Conservation (phyloP, 2,329 filamentous ascomycete genomes). For the Colletotrichum plurivorum region DNA sequence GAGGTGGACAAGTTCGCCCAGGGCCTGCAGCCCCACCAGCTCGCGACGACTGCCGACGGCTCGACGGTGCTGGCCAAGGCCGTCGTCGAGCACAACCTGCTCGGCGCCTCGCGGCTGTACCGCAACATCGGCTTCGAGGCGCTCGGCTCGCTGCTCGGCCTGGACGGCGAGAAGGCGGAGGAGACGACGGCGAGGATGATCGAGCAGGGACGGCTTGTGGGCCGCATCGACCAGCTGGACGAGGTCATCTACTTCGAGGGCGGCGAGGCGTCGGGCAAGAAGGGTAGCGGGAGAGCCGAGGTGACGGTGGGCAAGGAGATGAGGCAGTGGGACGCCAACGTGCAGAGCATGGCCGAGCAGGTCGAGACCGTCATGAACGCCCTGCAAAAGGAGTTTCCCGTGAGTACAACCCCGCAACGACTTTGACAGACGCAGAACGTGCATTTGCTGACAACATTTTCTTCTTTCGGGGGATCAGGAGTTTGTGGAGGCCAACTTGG, state of each 20-base stretch:
- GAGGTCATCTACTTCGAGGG: conserved; percentile 88
- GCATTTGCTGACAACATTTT: conserved; percentile 4
- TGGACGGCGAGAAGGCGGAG: conserved; percentile 87
- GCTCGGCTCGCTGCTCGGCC: conserved; percentile 82
- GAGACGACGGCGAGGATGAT: conserved; percentile 95
- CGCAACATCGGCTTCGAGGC: conserved; percentile 83
- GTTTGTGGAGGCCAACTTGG: conserved; percentile 69
- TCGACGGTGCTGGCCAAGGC: conserved; percentile 94
- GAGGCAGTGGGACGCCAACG: conserved; percentile 89
- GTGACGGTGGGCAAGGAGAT: conserved; percentile 78
- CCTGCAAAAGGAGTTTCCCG: conserved; percentile 85
- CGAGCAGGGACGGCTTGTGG: conserved; percentile 89
- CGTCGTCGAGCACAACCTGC: conserved; percentile 95
- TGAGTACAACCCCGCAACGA: conserved; percentile 51
- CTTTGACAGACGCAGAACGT: no score
- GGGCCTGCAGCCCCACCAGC: conserved; percentile 86
- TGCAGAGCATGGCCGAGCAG: conserved; percentile 88
- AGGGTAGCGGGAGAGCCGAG: conserved; percentile 76
- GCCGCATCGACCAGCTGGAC: conserved; percentile 95
- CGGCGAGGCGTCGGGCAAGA: conserved; percentile 78
- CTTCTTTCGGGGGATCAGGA: conserved; percentile 54
- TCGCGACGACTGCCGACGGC: conserved; percentile 90
- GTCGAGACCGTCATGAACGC: conserved; percentile 88
- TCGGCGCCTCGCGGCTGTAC: conserved; percentile 86
- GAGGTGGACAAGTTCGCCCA: conserved; percentile 91